Conservation (phyloP, 2,329 filamentous ascomycete genomes). For the Emericellopsis cladophorae region DNA sequence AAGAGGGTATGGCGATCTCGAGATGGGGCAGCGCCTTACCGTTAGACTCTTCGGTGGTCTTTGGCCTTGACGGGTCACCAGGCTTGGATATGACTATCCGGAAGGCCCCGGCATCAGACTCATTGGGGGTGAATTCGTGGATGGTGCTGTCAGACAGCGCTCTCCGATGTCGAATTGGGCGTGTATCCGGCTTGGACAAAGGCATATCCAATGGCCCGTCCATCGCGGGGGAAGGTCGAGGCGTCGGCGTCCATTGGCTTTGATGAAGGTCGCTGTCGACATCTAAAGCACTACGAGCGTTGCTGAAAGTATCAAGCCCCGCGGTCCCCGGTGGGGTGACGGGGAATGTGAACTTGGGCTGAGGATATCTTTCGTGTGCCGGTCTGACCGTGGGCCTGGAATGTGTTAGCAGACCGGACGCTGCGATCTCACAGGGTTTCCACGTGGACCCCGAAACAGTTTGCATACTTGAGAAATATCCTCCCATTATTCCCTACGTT, state of each 20-base stretch:
- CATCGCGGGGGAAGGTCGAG: constrained; percentile 18
- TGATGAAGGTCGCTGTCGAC: constrained; percentile 13
- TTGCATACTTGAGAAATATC: constrained; percentile 64
- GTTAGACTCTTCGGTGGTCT: constrained; percentile 46
- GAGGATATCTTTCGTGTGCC: constrained; percentile 47
- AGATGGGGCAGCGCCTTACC: constrained; percentile 38
- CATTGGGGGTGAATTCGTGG: constrained; percentile 45
- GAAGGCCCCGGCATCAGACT: constrained; percentile 54
- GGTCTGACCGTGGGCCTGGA: constrained; percentile 48
- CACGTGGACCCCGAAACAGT: neutral
- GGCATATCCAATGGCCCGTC: constrained; percentile 5
- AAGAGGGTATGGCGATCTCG: constrained; percentile 70
- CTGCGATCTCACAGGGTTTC: no score
- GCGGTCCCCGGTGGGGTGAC: constrained; percentile 47
- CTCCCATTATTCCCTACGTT: constrained; percentile 76
- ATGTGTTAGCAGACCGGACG: neutral
- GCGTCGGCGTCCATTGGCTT: constrained; percentile 30
- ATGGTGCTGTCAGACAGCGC: constrained; percentile 68
- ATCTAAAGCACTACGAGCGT: constrained; percentile 10
- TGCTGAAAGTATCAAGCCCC: constrained; percentile 33
- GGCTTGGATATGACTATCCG: constrained; percentile 72
- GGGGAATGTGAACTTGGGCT: constrained; percentile 47
- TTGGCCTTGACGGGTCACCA: constrained; percentile 43
- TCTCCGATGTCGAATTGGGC: constrained; percentile 35
- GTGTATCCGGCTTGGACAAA: constrained; percentile 9